Conservation (phyloP, 208 protist species). For the Endotrypanum monterogeii region DNA sequence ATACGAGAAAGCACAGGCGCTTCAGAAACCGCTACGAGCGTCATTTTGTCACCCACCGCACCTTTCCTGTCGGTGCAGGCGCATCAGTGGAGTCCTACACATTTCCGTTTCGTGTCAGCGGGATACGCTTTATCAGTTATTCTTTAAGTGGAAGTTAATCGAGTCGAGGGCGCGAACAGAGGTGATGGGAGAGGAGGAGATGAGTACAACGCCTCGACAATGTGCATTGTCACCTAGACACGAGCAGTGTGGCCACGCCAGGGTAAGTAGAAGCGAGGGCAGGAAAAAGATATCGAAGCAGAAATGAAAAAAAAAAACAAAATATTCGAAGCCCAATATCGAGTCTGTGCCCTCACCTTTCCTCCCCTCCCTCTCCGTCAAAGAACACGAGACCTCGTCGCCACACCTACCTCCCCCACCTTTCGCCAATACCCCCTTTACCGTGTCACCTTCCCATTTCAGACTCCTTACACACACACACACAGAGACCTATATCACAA, state of each 20-base stretch:
- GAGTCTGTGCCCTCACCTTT: too few species aligned
- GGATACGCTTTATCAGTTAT: not conserved
- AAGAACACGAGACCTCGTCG: too few species aligned
- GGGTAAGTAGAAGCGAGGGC: not conserved
- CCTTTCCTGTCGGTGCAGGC: not conserved
- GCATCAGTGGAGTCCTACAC: not conserved
- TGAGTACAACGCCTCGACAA: not conserved
- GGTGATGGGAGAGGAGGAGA: not conserved
- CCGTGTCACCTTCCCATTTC: not conserved
- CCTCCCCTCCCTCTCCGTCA: not conserved
- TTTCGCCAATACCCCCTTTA: not conserved
- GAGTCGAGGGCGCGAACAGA: not conserved
- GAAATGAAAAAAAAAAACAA: slow-evolving; percentile 2
- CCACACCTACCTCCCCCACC: not conserved
- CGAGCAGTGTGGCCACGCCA: not conserved
- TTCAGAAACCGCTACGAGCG: not conserved
- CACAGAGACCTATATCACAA: too few species aligned
- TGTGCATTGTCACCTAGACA: not conserved
- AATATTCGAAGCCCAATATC: not conserved
- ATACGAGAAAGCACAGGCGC: not conserved
- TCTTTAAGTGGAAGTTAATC: not conserved
- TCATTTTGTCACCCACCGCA: not conserved
- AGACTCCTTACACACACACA: not conserved
- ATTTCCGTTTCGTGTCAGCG: not conserved
- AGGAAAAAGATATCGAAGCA: slow-evolving; percentile 14